These are phyloP conservation scores for Lecanosticta acicola DNA, from an alignment of 2,329 filamentous ascomycete genomes.

Conservation along the genomic window DNA sequence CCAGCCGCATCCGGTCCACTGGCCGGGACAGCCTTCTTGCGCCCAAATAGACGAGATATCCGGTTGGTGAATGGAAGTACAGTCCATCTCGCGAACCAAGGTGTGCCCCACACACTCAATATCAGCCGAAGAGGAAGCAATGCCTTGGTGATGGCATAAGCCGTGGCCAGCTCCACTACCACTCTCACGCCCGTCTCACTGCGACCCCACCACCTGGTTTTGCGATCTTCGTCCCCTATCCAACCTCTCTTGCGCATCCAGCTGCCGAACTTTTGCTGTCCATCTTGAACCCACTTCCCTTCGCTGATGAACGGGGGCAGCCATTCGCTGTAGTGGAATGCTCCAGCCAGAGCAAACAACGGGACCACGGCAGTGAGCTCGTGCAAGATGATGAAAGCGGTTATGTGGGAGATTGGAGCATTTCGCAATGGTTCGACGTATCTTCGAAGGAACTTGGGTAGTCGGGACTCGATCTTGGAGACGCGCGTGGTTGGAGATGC, in stretches of 20 bases:
- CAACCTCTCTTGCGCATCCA: slow-evolving; percentile 77
- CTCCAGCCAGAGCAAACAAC: slow-evolving; percentile 64
- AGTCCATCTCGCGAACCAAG: slow-evolving; percentile 76
- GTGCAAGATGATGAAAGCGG: slow-evolving; percentile 83
- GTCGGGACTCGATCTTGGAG: slow-evolving; percentile 34
- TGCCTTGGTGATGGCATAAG: slow-evolving; percentile 85
- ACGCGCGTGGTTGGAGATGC: slow-evolving; percentile 19
- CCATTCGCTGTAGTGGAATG: slow-evolving; percentile 76
- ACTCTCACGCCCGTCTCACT: slow-evolving; percentile 47
- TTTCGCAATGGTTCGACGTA: slow-evolving; percentile 65
- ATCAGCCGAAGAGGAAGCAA: slow-evolving; percentile 71
- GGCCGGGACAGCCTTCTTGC: slow-evolving; percentile 18
- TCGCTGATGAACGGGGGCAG: slow-evolving; percentile 57
- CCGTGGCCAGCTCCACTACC: slow-evolving; percentile 68
- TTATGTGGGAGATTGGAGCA: slow-evolving; percentile 75
- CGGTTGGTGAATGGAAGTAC: slow-evolving; percentile 45
- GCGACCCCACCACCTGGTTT: slow-evolving; percentile 35
- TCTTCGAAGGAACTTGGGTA: slow-evolving; percentile 61
- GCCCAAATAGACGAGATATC: slow-evolving; percentile 36
- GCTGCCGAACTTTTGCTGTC: slow-evolving; percentile 66
- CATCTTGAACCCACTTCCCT: slow-evolving; percentile 52
- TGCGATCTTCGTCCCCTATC: slow-evolving; percentile 52
- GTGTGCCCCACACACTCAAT: slow-evolving; percentile 79
- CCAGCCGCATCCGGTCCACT: slow-evolving; percentile 27
- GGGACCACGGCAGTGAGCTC: slow-evolving; percentile 85